Conservation (phyloP, 352 stramenopile genomes). For the Pythium brachiatum region DNA sequence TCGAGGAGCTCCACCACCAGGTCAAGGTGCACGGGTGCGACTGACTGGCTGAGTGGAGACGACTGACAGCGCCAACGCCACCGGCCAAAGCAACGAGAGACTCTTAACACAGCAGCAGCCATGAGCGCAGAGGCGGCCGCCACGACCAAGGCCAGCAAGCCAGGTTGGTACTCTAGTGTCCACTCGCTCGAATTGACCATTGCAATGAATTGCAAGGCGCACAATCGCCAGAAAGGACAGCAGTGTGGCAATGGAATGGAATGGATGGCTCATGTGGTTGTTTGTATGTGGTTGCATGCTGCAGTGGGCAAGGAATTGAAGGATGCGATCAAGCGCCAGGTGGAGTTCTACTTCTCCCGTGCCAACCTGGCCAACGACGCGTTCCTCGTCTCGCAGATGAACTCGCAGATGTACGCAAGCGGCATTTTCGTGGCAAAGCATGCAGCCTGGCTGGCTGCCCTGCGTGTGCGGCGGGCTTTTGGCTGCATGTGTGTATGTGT, state of each 20-base stretch:
- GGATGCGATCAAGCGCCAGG: constrained; percentile 78
- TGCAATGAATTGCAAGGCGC: background rate
- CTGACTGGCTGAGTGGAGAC: constrained; percentile 26
- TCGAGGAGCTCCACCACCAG: constrained; percentile 15
- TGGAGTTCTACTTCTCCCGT: constrained; percentile 92
- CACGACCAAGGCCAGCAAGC: constrained; percentile 22
- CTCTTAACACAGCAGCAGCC: constrained; percentile 8
- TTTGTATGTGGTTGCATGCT: background rate
- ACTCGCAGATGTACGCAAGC: constrained; percentile 80
- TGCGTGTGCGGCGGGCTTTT: background rate
- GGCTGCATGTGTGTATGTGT: background rate
- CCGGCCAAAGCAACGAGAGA: background rate
- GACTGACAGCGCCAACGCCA: constrained; percentile 4
- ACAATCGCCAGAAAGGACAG: background rate
- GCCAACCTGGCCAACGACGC: constrained; percentile 84
- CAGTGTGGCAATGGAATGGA: background rate
- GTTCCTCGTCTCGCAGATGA: constrained; percentile 89
- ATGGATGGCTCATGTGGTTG: background rate
- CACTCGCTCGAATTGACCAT: background rate
- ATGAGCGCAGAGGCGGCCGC: constrained; percentile 22
- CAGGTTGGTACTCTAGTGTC: constrained; percentile 1
- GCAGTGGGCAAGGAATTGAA: constrained; percentile 58
- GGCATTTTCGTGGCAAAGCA: background rate
- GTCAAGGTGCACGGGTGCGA: constrained; percentile 16
- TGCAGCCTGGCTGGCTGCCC: background rate